Conservation (phyloP, 352 stramenopile species). For the Globisporangium heterothallicum region DNA sequence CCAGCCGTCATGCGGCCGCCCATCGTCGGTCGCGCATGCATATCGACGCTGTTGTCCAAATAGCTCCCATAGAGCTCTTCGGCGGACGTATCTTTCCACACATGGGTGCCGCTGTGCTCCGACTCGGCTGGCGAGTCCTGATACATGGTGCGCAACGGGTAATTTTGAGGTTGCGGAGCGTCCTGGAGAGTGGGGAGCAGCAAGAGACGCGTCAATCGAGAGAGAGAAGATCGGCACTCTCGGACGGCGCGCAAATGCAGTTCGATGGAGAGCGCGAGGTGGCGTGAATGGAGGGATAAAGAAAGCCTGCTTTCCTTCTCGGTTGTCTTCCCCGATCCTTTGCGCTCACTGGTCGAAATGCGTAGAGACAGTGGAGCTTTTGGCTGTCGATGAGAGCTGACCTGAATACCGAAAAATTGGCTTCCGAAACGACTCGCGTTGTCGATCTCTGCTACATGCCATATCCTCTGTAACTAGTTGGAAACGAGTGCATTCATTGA, state of each 20-base stretch:
- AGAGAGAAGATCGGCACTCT: too few species aligned
- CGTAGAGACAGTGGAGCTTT: not conserved
- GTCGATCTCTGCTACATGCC: too few species aligned
- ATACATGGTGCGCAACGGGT: constrained; percentile 15
- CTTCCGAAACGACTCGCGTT: too few species aligned
- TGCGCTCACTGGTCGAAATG: not conserved
- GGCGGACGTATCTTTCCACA: constrained; percentile 71
- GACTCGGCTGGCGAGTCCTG: constrained; percentile 19
- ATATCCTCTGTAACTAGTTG: too few species aligned
- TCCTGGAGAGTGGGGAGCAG: too few species aligned
- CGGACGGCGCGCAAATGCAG: constrained; percentile 1
- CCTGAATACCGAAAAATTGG: not conserved
- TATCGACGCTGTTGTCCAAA: constrained; percentile 33
- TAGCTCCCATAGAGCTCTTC: constrained; percentile 75
- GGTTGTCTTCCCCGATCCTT: too few species aligned
- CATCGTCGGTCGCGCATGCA: constrained; percentile 22
- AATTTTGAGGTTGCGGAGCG: too few species aligned
- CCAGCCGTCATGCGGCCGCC: constrained; percentile 16
- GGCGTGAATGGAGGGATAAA: not conserved
- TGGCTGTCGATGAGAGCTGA: not conserved
- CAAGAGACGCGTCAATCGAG: too few species aligned
- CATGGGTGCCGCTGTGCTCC: constrained; percentile 24
- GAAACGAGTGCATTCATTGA: too few species aligned
- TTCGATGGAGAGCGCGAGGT: too few species aligned
- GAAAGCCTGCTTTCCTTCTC: not conserved